Percentiles rank a stretch among this genome's conserved stretches.
These are phyloP conservation scores for Mycena latifolia DNA, from an alignment of 768 basidiomycete species.

Conservation along the genomic window DNA sequence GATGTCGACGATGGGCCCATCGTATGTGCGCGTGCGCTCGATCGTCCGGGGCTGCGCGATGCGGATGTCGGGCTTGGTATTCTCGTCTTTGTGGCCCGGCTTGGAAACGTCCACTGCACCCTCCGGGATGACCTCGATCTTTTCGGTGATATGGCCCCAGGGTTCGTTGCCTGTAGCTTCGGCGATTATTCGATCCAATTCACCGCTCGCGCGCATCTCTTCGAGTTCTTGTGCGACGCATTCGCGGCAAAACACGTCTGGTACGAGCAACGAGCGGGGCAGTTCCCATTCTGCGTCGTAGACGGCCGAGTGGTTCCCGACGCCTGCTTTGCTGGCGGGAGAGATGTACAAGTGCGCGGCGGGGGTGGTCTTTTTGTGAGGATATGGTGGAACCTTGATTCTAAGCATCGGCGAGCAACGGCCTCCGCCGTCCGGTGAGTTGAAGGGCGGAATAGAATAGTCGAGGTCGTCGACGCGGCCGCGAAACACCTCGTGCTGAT, in stretches of 20 bases:
- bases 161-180: conserved; percentile 37
- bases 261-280: conserved; percentile 54
- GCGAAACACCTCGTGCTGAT: conserved; percentile 19
- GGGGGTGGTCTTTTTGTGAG: conserved; percentile 31
- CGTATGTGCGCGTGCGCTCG: conserved; percentile 34
- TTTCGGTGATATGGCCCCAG: neutral
- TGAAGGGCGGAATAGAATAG: conserved; percentile 43
- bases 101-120: conserved; percentile 2
- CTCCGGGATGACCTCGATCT: neutral
- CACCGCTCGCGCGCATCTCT: conserved; percentile 21
- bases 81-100: neutral
- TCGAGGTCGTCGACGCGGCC: conserved; percentile 24
- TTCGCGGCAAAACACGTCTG: conserved; percentile 48
- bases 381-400: conserved; percentile 36
- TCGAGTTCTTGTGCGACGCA: conserved; percentile 52
- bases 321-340: conserved; percentile 49
- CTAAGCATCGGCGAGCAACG: conserved; percentile 28
- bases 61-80: conserved; percentile 2
- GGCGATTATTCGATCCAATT: conserved; percentile 32
- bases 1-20: conserved; percentile 43
- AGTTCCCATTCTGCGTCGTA: conserved; percentile 66
- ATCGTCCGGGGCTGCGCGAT: conserved; percentile 14
- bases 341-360: conserved; percentile 66
- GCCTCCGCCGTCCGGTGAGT: conserved; percentile 37
- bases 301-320: conserved; percentile 60